Conservation (phyloP, 75 land plant genomes). For the Cryptomeria japonica region DNA sequence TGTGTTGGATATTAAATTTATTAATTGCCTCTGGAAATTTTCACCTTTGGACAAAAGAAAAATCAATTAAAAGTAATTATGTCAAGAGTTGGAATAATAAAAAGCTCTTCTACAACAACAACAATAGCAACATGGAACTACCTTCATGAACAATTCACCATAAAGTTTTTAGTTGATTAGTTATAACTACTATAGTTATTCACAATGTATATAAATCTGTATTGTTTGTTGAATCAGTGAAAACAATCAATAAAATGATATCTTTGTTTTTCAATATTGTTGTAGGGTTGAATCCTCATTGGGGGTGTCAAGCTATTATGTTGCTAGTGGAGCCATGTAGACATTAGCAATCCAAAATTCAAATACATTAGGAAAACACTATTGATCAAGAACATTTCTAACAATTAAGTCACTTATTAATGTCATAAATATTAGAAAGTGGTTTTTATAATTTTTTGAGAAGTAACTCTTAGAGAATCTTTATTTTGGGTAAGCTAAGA, state of each 20-base stretch:
- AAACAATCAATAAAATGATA: constrained; percentile 8
- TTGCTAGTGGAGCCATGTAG: constrained; percentile 32
- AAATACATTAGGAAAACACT: constrained; percentile 88
- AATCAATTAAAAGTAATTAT: too few relatives aligned
- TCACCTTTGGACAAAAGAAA: too few relatives aligned
- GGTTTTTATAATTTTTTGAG: background rate
- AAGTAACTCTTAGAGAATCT: background rate
- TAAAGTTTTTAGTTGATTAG: constrained; percentile 22
- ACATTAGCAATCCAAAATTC: constrained; percentile 20
- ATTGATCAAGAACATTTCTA: constrained; percentile 96
- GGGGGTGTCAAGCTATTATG: constrained; percentile 20
- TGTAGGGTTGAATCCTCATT: constrained; percentile 36
- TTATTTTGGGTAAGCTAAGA: background rate
- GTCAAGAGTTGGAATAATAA: constrained; percentile 49
- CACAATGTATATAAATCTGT: background rate
- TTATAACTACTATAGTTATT: constrained; percentile 8
- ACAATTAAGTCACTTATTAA: constrained; percentile 59
- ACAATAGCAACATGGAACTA: constrained; percentile 33
- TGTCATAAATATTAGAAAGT: background rate
- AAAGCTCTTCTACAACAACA: constrained; percentile 20
- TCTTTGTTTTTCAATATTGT: background rate
- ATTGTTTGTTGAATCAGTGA: background rate
- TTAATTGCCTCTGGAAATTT: too few relatives aligned
- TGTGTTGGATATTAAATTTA: too few relatives aligned
- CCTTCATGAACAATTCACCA: constrained; percentile 30